Percentiles rank a stretch among this genome's conserved stretches.
phyloP scores from a whole-genome alignment of 768 basidiomycete species.

The Lactarius deliciosus region DNA sequence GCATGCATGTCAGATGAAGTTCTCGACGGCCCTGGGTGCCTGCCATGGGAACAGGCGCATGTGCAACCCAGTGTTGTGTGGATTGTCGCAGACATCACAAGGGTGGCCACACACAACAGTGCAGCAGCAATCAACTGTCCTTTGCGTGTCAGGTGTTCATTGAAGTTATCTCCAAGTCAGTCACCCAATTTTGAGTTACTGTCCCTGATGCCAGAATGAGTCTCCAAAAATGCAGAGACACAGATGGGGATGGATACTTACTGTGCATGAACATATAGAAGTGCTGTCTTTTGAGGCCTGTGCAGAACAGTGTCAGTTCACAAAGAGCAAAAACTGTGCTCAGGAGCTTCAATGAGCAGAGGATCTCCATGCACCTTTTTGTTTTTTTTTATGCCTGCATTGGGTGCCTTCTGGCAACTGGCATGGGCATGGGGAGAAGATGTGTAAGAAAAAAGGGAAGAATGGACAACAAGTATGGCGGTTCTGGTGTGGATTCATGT shows the following conservation, averaged over 20 bases:
- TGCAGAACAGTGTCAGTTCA: constrained; percentile 91
- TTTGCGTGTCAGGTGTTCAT: constrained; percentile 94
- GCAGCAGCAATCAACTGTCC: constrained; percentile 82
- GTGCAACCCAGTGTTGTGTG: constrained; percentile 95
- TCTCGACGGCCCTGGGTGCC: constrained; percentile 95
- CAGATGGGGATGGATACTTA: constrained; percentile 40
- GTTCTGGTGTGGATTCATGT: too few species aligned
- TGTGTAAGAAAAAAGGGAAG: too few species aligned
- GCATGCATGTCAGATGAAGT: constrained; percentile 90
- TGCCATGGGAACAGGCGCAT: constrained; percentile 86
- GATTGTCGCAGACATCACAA: constrained; percentile 82
- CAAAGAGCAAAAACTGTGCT: constrained; percentile 35
- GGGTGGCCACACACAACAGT: constrained; percentile 59
- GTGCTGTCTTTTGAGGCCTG: constrained; percentile 87
- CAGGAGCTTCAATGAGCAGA: neutral
- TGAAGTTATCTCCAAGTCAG: constrained; percentile 82
- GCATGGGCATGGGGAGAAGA: constrained; percentile 72
- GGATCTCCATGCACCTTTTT: constrained; percentile 60
- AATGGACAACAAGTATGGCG: too few species aligned
- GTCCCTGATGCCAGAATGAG: constrained; percentile 55
- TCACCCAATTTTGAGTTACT: constrained; percentile 68
- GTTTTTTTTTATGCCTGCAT: constrained; percentile 59
- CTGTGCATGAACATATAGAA: constrained; percentile 94
- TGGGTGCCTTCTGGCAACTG: constrained; percentile 42
- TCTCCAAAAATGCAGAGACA: neutral